Evolutionary conservation across 129 eudicot species (phyloP).

Genomic region (Pulicaria dysenterica): DNA sequence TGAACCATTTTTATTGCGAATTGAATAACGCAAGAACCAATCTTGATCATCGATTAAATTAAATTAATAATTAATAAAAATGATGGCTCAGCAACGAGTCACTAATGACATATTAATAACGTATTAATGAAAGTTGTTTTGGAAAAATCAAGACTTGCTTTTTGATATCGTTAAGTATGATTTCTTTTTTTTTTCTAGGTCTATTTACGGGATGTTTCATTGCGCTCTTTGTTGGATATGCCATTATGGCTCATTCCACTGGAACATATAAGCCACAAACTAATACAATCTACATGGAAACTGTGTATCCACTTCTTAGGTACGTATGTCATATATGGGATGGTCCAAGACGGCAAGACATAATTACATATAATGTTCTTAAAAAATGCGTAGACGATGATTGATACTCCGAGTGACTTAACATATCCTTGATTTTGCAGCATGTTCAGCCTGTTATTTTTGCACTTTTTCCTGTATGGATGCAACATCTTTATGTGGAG

Average conservation of each 20-base stretch:
- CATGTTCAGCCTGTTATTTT: conserved; percentile 82
- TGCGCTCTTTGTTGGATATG: conserved; percentile 76
- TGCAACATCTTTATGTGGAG: conserved; percentile 95
- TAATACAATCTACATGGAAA: conserved; percentile 91
- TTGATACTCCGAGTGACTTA: not conserved
- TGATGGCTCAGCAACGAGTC: too few relatives aligned
- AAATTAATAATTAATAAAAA: too few relatives aligned
- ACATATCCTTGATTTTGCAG: conserved; percentile 50
- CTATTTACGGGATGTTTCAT: conserved; percentile 83
- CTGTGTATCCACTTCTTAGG: conserved; percentile 96
- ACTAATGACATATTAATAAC: too few relatives aligned
- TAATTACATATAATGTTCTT: not conserved
- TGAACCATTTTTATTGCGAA: too few relatives aligned
- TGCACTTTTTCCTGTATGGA: conserved; percentile 87
- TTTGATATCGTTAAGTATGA: too few relatives aligned
- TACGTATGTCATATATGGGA: conserved; percentile 25
- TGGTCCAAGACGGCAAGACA: not conserved
- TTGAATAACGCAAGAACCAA: too few relatives aligned
- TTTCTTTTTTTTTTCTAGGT: conserved; percentile 46
- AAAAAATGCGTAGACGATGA: not conserved
- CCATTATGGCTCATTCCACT: conserved; percentile 77
- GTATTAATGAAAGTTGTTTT: too few relatives aligned
- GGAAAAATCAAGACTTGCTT: too few relatives aligned
- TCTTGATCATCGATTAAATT: too few relatives aligned
- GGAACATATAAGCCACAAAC: conserved; percentile 78